Evolutionary conservation across 2,329 filamentous ascomycete species (phyloP).

Genomic region (Kalmusia sp.): DNA sequence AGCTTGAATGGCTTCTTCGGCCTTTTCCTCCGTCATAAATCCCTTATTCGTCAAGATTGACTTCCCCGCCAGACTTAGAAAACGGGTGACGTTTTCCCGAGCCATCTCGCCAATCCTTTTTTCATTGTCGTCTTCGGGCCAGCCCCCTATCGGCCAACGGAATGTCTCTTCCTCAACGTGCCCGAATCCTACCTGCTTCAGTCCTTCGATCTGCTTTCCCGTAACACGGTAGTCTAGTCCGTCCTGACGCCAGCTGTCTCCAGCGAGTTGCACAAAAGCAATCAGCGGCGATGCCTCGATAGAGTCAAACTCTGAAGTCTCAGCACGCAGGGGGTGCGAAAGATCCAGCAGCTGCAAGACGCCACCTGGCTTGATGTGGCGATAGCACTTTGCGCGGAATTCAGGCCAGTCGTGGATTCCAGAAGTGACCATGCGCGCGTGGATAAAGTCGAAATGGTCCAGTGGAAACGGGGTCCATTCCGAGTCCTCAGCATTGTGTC

Average conservation of each 20-base stretch:
- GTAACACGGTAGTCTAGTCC: not conserved
- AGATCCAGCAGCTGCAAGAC: constrained; percentile 55
- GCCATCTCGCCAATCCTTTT: not conserved
- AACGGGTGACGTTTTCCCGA: not conserved
- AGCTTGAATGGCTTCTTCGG: not conserved
- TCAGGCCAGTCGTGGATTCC: constrained; percentile 59
- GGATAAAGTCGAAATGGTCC: constrained; percentile 60
- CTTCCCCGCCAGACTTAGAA: not conserved
- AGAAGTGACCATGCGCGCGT: constrained; percentile 57
- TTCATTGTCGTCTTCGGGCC: not conserved
- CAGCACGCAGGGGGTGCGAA: constrained; percentile 2
- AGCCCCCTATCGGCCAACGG: constrained; percentile 4
- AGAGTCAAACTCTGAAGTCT: not conserved
- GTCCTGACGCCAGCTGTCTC: not conserved
- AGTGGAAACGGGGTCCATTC: constrained; percentile 2
- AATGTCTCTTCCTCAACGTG: not conserved
- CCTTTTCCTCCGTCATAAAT: not conserved
- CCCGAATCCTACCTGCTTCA: not conserved
- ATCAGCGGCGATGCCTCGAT: not conserved
- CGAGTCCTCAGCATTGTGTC: constrained; percentile 1
- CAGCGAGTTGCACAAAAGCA: not conserved
- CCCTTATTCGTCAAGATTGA: constrained; percentile 1
- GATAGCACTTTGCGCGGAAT: constrained; percentile 48
- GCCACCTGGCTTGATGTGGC: constrained; percentile 53
- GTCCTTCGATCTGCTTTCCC: not conserved